Evolutionary conservation across 495 filamentous ascomycete species (phyloP).

Genomic region (Aspergillus diversus): DNA sequence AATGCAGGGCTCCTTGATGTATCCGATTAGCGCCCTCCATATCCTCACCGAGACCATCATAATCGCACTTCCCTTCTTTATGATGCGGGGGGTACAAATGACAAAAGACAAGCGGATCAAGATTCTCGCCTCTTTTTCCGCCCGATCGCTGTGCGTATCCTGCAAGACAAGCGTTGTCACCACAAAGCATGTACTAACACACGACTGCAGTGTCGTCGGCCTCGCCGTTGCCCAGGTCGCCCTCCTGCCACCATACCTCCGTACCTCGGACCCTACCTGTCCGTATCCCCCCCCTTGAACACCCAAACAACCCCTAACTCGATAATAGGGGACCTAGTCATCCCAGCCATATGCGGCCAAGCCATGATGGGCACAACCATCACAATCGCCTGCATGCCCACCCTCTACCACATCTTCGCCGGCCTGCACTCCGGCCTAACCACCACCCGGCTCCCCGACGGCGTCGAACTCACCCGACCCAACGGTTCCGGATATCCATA

Average conservation of each 20-base stretch:
- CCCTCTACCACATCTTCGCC: slow-evolving; percentile 43
- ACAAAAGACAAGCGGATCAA: slow-evolving; percentile 24
- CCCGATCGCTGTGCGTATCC: slow-evolving; percentile 23
- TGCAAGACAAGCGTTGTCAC: background rate
- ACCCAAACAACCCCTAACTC: slow-evolving; percentile 2
- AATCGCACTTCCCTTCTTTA: slow-evolving; percentile 26
- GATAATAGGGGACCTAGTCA: slow-evolving; percentile 25
- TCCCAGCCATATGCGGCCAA: slow-evolving; percentile 22
- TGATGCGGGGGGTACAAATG: slow-evolving; percentile 35
- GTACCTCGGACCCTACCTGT: slow-evolving; percentile 30
- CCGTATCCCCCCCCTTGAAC: slow-evolving; percentile 1
- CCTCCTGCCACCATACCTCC: slow-evolving; percentile 27
- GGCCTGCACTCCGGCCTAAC: slow-evolving; percentile 40
- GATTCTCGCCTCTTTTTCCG: slow-evolving; percentile 31
- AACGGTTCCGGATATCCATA: slow-evolving; percentile 25
- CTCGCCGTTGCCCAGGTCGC: slow-evolving; percentile 28
- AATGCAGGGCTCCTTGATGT: slow-evolving; percentile 22
- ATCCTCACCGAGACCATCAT: slow-evolving; percentile 32
- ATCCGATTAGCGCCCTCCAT: slow-evolving; percentile 29
- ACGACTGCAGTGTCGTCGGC: slow-evolving; percentile 20
- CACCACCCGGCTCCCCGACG: slow-evolving; percentile 31
- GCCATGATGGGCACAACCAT: slow-evolving; percentile 35
- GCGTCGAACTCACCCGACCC: slow-evolving; percentile 25
- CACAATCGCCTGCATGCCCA: slow-evolving; percentile 37
- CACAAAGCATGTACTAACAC: background rate